Percentiles rank a stretch among this genome's conserved stretches.
Evolutionary conservation across 163 green algal species (phyloP).

Genomic region (Scenedesmus sp.): DNA sequence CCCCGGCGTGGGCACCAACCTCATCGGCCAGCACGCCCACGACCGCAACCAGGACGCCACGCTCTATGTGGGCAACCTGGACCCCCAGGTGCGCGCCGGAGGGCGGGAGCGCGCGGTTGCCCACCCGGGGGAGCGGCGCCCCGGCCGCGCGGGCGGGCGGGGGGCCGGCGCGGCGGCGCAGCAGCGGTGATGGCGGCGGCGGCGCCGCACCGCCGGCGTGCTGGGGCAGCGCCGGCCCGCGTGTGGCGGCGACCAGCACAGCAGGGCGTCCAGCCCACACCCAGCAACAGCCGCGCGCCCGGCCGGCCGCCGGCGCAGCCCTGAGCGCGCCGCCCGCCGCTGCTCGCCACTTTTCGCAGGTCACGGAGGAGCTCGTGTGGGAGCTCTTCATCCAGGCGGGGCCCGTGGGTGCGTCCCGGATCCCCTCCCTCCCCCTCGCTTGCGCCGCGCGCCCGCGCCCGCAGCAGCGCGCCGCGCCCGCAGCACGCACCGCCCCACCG

Average conservation of each 20-base stretch:
- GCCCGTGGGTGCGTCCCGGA: conserved; percentile 81
- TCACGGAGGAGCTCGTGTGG: conserved; percentile 97
- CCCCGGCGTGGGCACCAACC: conserved; percentile 84
- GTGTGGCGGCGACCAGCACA: no score
- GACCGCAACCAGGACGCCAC: conserved; percentile 96
- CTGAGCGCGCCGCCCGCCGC: neutral
- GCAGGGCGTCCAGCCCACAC: neutral
- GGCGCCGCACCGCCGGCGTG: no score
- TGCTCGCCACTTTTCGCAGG: conserved; percentile 54
- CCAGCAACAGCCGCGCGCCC: neutral
- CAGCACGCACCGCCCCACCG: neutral
- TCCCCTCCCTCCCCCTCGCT: neutral
- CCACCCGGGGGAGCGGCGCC: no score
- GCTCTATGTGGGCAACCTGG: conserved; percentile 96
- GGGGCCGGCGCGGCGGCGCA: no score
- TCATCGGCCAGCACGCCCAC: conserved; percentile 87
- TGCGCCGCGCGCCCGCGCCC: no score
- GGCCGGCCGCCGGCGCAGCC: neutral
- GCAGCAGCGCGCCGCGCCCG: no score
- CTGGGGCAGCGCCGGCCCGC: no score
- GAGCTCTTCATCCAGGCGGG: conserved; percentile 97
- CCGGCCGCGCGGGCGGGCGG: neutral
- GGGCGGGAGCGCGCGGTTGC: no score
- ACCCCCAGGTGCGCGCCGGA: conserved; percentile 74
- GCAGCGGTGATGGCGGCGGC: neutral